These are phyloP conservation scores for Cicer pinnatifidum DNA, from an alignment of 306 rosid species.

Conservation along the genomic window DNA sequence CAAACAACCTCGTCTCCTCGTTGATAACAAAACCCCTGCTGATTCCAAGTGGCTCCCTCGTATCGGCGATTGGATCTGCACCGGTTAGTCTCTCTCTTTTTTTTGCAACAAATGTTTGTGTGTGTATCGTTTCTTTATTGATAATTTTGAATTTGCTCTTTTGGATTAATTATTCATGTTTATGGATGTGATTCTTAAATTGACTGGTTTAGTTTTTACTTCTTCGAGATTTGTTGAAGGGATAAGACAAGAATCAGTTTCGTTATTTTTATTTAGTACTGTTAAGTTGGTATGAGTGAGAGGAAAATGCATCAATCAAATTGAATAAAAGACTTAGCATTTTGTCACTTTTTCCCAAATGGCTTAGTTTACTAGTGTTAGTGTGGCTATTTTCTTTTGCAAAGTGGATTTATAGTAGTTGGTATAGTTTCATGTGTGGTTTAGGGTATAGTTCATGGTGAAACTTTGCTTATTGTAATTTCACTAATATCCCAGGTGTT, in stretches of 20 bases:
- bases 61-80: conserved; percentile 97
- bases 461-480: conserved; percentile 14
- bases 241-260: neutral
- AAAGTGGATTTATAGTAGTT: conserved; percentile 19
- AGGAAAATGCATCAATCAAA: neutral
- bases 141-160: neutral
- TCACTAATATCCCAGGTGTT: neutral
- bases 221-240: neutral
- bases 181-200: conserved; percentile 21
- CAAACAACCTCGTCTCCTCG: conserved; percentile 94
- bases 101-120: neutral
- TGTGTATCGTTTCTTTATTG: neutral
- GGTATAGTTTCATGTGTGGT: neutral
- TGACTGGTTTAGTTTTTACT: neutral
- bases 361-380: neutral
- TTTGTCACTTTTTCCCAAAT: neutral
- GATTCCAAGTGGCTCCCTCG: conserved; percentile 99
- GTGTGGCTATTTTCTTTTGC: conserved; percentile 21
- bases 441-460: neutral
- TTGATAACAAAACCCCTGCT: conserved; percentile 85
- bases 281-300: neutral
- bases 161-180: conserved; percentile 3
- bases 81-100: conserved; percentile 58
- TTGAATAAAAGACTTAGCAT: conserved; percentile 23
- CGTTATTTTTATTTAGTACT: neutral